Base-by-base conservation (phyloP, 192 early-diverging fungal species). In the Geosiphon pyriformis region DNA sequence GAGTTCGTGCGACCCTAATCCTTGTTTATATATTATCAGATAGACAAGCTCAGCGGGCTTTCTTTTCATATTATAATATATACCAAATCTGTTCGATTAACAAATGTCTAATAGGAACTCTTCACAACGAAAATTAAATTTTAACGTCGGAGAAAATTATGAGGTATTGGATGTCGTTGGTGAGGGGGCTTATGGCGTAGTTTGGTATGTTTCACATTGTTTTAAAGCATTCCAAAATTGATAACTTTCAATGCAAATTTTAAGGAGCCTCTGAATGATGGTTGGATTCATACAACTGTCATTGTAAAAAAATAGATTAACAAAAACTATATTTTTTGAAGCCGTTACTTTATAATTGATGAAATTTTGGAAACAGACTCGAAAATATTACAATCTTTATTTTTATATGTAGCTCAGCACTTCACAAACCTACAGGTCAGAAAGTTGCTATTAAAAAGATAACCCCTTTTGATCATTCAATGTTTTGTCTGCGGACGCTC, bases 371-470 rank as follows among this genome's bases (percentile, higher is more conserved):
- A n/a, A n/a, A n/a, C n/a, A n/a, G n/a, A n/a, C n/a, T n/a, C n/a
- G n/a, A n/a, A n/a, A n/a, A n/a, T n/a, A n/a, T n/a, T n/a, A n/a
- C n/a, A n/a, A n/a, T n/a, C n/a, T n/a, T n/a, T n/a, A n/a, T n/a
- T n/a, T n/a, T n/a, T n/a, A n/a, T n/a, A n/a, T n/a, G 8, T 81
- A 91, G 88, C 65, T 90, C 90, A 18, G 94, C 92, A 42, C 83
- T 85, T 50, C 90, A 96, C 67, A 88, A 85, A 58, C 80, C 85
- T 29, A 92, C 91, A 12, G 86, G 87, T 3, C 78, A 87, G 49
- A 92, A 84, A 49, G 93, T 96, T 15, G 96, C 96, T 59, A 87
- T 96, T 72, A 99, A 99, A 79, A 79, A 85, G 66, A 94, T 97
- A 65, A 84, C 83, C 1, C 90, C 90, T 4, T 92, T 92, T 66